phyloP scores from a whole-genome alignment of 805 yeast genomes.

The Wickerhamiella slavikovae region DNA sequence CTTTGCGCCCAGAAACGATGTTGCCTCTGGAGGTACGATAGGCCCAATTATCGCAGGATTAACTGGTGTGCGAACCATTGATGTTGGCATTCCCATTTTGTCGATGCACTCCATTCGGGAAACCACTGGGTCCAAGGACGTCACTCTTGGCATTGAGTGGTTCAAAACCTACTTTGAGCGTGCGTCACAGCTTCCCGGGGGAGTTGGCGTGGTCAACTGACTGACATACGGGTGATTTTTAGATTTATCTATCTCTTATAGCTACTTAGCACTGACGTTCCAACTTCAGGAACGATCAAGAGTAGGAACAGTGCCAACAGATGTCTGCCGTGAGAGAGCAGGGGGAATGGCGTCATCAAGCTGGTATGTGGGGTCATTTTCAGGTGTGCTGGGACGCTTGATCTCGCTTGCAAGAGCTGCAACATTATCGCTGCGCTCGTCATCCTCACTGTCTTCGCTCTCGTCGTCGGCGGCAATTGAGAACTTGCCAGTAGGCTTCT shows the following conservation, averaged over 20 bases:
- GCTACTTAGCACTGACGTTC: no score
- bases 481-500: constrained; percentile 2
- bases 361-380: constrained; percentile 6
- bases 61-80: constrained; percentile 29
- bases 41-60: constrained; percentile 32
- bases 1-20: constrained; percentile 69
- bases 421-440: constrained; percentile 3
- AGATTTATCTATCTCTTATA: no score
- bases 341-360: constrained; percentile 5
- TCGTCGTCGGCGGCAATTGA: constrained; percentile 6
- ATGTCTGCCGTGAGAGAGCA: constrained; percentile 6
- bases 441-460: constrained; percentile 7
- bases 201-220: not conserved
- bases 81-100: constrained; percentile 63
- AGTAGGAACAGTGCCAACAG: constrained; percentile 6
- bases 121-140: constrained; percentile 52
- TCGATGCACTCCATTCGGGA: constrained; percentile 81
- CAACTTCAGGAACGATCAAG: not conserved
- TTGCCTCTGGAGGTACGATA: constrained; percentile 72
- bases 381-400: constrained; percentile 7
- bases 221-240: no score
- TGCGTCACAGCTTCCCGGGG: constrained; percentile 11
- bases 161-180: constrained; percentile 44
- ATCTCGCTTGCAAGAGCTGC: not conserved
- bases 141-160: constrained; percentile 49